Percentiles rank a stretch among this genome's conserved stretches.
Conservation (phyloP, 1,139 yeast species). For the Kodamaea anthophila region DNA sequence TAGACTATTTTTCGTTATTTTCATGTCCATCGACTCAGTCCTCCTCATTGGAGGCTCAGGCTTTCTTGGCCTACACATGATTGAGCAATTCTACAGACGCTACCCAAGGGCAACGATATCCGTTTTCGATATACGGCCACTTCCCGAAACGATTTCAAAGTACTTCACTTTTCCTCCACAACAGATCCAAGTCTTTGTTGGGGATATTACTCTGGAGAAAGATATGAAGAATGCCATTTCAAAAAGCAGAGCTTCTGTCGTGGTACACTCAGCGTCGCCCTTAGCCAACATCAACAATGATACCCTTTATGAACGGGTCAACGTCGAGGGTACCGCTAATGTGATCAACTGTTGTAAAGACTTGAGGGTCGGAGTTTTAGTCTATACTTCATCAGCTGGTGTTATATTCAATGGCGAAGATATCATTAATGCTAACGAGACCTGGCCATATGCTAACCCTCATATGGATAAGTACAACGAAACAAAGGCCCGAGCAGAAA, state of each 20-base stretch:
- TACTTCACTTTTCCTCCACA: conserved; percentile 68
- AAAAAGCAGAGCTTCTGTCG: conserved; percentile 58
- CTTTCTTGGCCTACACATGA: conserved; percentile 84
- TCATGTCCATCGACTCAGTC: conserved; percentile 48
- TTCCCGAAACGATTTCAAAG: conserved; percentile 62
- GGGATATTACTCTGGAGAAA: conserved; percentile 72
- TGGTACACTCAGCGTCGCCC: conserved; percentile 97
- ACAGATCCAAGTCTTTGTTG: conserved; percentile 58
- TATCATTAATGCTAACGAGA: conserved; percentile 84
- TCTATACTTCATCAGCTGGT: conserved; percentile 96
- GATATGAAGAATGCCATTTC: conserved; percentile 65
- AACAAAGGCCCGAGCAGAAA: conserved; percentile 91
- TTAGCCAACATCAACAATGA: conserved; percentile 40
- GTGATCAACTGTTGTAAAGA: conserved; percentile 61
- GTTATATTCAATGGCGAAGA: conserved; percentile 94
- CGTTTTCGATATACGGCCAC: conserved; percentile 86
- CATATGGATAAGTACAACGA: conserved; percentile 98
- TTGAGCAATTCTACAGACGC: conserved; percentile 71
- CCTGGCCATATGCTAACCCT: conserved; percentile 84
- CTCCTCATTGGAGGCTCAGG: conserved; percentile 93
- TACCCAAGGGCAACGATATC: conserved; percentile 69
- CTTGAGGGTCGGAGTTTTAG: conserved; percentile 56
- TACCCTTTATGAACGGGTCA: conserved; percentile 79
- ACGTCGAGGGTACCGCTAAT: conserved; percentile 81
- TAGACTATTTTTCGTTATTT: background rate